Evolutionary conservation across 345 rosid species (phyloP), one percentile per base, ranked within the genome.

Genomic region (Durio zibethinus): DNA sequence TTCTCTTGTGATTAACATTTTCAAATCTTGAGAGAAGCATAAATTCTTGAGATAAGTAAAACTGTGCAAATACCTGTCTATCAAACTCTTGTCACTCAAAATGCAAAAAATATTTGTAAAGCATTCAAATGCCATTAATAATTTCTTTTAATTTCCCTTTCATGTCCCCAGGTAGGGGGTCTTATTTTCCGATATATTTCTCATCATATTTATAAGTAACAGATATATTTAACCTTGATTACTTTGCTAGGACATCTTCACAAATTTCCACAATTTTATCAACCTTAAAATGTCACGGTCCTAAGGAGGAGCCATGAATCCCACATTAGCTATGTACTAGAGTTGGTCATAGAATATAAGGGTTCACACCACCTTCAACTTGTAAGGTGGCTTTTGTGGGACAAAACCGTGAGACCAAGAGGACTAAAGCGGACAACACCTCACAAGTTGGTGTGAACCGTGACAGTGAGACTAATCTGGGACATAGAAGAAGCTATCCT

Each of bases 191-290:
- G 15, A 48, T 15, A 15, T 15, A 15, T 15, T 48, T 48, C 53
- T 48, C 53, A 48, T 16, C 53, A 15, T 48, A 48, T 48, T 15
- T 3, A 15, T 4, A 15, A 43, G 48, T 47, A 2, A 15, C 20
- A 15, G 20, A 16, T 16, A 48, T 20, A 20, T 48, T 48, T 48
- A 16, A 4, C 16, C 53, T 48, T 48, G 20, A 14, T 48, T 48
- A 12, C 3, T 48, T 1, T 43, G 0, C 20, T 52, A 52, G n/a
- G 27, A 7, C 36, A 36, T 38, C 25, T 63, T 63, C 27, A 35
- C 15, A 65, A 47, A 31, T 74, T 62, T 72, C 64, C 43, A 66
- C 35, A 66, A 38, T 2, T 9, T 76, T 43, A 83, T 42, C 52
- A 74, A 64, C 29, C 35, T 43, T 48, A 56, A 35, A n/a, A n/a